A percentile compares a stretch with the other conserved stretches of the same genome.
Conservation (phyloP, 257 asterid species). For the Striga asiatica region DNA sequence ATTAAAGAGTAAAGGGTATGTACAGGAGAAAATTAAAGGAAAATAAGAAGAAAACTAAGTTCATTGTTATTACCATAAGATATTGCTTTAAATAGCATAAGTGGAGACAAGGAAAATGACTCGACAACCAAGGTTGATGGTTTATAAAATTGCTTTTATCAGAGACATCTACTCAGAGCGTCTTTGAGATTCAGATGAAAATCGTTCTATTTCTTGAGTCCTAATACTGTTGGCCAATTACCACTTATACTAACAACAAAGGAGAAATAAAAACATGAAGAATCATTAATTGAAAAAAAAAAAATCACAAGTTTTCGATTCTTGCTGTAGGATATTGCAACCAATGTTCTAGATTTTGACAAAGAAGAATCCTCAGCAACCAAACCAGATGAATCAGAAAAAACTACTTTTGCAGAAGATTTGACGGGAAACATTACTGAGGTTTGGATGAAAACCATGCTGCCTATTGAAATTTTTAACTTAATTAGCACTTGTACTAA, state of each 20-base stretch:
- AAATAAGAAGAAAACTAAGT: background rate
- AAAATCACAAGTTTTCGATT: background rate
- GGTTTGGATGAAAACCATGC: conserved; percentile 8
- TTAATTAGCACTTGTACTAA: background rate
- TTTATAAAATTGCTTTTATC: conserved; percentile 12
- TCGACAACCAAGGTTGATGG: conserved; percentile 11
- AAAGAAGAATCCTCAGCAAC: background rate
- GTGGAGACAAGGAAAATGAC: conserved; percentile 14
- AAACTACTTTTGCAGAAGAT: conserved; percentile 2
- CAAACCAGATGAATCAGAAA: conserved; percentile 14
- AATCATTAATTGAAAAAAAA: conserved; percentile 9
- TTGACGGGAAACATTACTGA: background rate
- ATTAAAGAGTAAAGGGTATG: background rate
- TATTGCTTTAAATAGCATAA: background rate
- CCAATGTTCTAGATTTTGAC: conserved; percentile 2
- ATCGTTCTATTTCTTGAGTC: too few species aligned
- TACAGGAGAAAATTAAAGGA: background rate
- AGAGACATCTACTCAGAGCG: too few species aligned
- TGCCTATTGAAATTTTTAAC: background rate
- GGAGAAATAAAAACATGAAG: background rate
- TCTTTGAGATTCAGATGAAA: background rate
- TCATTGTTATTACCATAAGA: background rate
- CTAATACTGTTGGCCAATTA: background rate
- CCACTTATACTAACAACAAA: background rate
- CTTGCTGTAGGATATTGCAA: conserved; percentile 9